Percentiles rank a stretch among this genome's conserved stretches.
Evolutionary conservation across 352 stramenopile genomes (phyloP).

Genomic region (Globisporangium spiculum): DNA sequence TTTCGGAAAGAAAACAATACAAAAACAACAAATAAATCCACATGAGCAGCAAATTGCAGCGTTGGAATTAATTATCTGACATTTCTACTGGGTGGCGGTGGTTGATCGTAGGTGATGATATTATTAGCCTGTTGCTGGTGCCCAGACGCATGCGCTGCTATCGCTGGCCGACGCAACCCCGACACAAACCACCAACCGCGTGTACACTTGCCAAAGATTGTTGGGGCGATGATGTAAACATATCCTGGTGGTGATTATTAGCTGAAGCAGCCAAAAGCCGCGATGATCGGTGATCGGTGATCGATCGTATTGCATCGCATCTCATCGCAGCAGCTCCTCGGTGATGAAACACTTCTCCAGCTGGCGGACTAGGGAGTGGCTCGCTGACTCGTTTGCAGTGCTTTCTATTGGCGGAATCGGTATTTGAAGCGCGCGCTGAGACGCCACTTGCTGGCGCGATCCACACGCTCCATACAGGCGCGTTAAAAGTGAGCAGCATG

Average conservation of each 20-base stretch:
- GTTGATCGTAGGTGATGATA: background rate
- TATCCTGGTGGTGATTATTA: too few species aligned
- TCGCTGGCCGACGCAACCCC: too few species aligned
- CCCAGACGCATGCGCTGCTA: too few species aligned
- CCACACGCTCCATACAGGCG: background rate
- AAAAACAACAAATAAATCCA: constrained; percentile 1
- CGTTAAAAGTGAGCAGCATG: background rate
- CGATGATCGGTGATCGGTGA: background rate
- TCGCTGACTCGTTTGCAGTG: background rate
- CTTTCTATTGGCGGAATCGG: background rate
- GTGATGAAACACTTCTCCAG: constrained; percentile 9
- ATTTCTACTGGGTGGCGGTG: background rate
- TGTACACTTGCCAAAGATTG: background rate
- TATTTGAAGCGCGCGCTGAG: constrained; percentile 4
- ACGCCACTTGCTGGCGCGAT: background rate
- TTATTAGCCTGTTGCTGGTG: background rate
- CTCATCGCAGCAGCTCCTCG: background rate
- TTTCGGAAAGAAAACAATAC: background rate
- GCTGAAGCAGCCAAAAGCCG: background rate
- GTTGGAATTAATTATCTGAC: background rate
- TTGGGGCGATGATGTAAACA: constrained; percentile 2
- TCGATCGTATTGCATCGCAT: background rate
- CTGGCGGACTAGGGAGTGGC: constrained; percentile 1
- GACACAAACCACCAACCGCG: too few species aligned
- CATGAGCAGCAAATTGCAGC: background rate